Percentiles rank a stretch among this genome's conserved stretches.
Evolutionary conservation across 441 rosid genomes (phyloP).

Genomic region (Jatropha multifida): DNA sequence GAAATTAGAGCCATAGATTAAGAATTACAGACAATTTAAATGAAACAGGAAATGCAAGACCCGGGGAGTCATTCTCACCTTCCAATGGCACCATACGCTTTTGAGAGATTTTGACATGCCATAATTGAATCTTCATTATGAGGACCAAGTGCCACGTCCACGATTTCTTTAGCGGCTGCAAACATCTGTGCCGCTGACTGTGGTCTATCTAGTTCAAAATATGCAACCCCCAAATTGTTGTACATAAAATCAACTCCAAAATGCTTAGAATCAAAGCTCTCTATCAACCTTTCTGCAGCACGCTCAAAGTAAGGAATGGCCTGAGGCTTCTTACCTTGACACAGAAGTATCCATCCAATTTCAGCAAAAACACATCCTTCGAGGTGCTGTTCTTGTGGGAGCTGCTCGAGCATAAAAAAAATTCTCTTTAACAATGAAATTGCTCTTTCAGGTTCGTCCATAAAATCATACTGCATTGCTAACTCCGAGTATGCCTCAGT

Average conservation of each 20-base stretch:
- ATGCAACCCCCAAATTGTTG: constrained; percentile 93
- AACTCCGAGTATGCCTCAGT: constrained; percentile 92
- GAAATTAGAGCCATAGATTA: constrained; percentile 6
- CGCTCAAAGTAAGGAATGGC: constrained; percentile 87
- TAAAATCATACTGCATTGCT: constrained; percentile 82
- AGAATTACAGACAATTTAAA: background rate
- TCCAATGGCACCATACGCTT: constrained; percentile 76
- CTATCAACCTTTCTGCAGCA: constrained; percentile 82
- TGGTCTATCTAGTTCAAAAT: constrained; percentile 85
- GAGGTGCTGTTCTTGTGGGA: constrained; percentile 85
- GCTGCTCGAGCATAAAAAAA: constrained; percentile 62
- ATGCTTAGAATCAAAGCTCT: constrained; percentile 89
- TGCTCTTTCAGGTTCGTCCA: constrained; percentile 81
- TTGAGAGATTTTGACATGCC: constrained; percentile 89
- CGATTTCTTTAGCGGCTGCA: constrained; percentile 85
- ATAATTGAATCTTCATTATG: constrained; percentile 82
- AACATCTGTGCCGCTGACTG: constrained; percentile 95
- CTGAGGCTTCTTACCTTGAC: constrained; percentile 72
- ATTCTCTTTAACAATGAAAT: constrained; percentile 73
- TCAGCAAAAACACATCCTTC: constrained; percentile 92
- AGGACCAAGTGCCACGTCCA: constrained; percentile 95
- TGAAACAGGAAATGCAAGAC: background rate
- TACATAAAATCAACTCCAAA: constrained; percentile 89
- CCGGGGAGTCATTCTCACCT: constrained; percentile 44
- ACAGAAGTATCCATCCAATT: constrained; percentile 81